Evolutionary conservation across 805 yeast genomes (phyloP).

Genomic region (Yarrowia osloensis): DNA sequence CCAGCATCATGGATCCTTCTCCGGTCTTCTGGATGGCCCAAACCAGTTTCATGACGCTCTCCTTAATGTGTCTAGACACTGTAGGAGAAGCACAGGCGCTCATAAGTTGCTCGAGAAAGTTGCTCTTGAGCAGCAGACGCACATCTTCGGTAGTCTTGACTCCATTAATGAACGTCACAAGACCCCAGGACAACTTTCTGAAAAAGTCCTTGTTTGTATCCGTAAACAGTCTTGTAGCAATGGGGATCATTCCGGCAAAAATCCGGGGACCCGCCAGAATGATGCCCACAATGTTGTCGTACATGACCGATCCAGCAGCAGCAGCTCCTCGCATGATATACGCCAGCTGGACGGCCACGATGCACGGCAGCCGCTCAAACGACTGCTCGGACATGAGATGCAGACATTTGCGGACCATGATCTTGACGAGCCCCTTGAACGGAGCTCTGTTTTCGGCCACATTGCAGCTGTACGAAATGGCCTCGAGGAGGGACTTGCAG

Average conservation of each 20-base stretch:
- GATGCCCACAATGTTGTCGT: conserved; percentile 70
- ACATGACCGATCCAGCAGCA: conserved; percentile 72
- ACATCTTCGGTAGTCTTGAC: conserved; percentile 55
- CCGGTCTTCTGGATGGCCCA: conserved; percentile 19
- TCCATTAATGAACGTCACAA: conserved; percentile 53
- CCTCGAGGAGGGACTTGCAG: conserved; percentile 49
- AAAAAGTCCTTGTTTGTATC: conserved; percentile 49
- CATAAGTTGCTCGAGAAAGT: conserved; percentile 54
- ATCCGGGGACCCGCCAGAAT: conserved; percentile 57
- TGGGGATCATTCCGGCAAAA: conserved; percentile 36
- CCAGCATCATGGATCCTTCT: conserved; percentile 9
- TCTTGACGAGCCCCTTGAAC: conserved; percentile 36
- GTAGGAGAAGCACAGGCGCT: conserved; percentile 17
- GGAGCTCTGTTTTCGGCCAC: conserved; percentile 39
- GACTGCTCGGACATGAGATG: conserved; percentile 11
- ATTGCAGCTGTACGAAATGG: conserved; percentile 40
- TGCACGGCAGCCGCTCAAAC: conserved; percentile 43
- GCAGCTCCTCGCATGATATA: conserved; percentile 57
- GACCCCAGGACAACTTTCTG: conserved; percentile 66
- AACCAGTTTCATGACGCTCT: conserved; percentile 6
- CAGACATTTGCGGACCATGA: conserved; percentile 8
- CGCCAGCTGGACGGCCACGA: conserved; percentile 59
- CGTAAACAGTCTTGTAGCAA: conserved; percentile 50
- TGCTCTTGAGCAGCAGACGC: conserved; percentile 52
- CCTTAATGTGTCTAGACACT: background rate